A percentile compares a stretch with the other conserved stretches of the same genome.
These are phyloP conservation scores for Hypoxylon intermedium DNA, from an alignment of 495 filamentous ascomycete species.

Conservation along the genomic window DNA sequence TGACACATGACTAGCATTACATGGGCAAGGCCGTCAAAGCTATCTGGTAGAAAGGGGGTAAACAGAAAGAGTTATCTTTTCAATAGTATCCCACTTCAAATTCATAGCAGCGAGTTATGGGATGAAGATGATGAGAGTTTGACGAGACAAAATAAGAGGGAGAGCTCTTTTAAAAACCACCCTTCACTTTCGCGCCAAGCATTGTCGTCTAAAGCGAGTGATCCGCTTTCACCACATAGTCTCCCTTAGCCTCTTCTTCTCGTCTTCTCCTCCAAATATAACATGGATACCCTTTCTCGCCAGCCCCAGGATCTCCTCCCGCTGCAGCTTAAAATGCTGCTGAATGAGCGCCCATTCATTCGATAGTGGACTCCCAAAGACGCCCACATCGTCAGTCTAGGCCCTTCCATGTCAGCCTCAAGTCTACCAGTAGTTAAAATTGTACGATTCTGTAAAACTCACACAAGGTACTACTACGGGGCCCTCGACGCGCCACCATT, in stretches of 20 bases:
- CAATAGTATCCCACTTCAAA: no score
- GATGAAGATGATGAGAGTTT: no score
- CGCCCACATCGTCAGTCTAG: slow-evolving; percentile 89
- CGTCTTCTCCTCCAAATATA: slow-evolving; percentile 69
- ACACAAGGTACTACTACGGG: slow-evolving; percentile 49
- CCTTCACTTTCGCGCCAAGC: not conserved
- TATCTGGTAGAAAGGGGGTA: not conserved
- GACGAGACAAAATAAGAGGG: not conserved
- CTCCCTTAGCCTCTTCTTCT: slow-evolving; percentile 63
- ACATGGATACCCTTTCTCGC: slow-evolving; percentile 62
- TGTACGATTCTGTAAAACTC: slow-evolving; percentile 13
- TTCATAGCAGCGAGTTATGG: no score
- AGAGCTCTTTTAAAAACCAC: no score
- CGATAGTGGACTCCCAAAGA: slow-evolving; percentile 80
- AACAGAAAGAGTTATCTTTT: no score
- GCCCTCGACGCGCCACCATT: slow-evolving; percentile 59
- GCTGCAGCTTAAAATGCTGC: slow-evolving; percentile 68
- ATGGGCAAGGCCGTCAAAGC: not conserved
- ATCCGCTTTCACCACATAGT: slow-evolving; percentile 58
- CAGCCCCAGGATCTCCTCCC: slow-evolving; percentile 62
- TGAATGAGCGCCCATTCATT: slow-evolving; percentile 80
- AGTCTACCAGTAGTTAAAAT: not conserved
- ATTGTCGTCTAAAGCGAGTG: no score
- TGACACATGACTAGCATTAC: slow-evolving; percentile 27
- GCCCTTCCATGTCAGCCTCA: slow-evolving; percentile 9